Conservation (phyloP, 2,329 filamentous ascomycete species). For the Apiospora saccharicola region DNA sequence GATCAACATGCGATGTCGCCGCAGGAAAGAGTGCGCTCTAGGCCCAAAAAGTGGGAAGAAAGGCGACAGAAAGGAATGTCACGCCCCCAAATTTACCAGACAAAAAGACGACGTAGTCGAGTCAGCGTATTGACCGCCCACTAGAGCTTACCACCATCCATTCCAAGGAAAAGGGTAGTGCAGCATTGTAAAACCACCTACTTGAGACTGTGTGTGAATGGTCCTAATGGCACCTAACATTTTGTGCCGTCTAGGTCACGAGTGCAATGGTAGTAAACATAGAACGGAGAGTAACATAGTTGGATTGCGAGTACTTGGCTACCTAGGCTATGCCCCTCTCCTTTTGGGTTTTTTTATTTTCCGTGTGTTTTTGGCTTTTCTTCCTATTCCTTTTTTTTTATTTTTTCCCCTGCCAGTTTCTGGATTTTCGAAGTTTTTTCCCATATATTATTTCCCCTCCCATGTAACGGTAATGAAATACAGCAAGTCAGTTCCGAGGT, state of each 20-base stretch:
- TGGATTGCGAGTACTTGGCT: not conserved
- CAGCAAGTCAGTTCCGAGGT: not conserved
- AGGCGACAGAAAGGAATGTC: too few relatives aligned
- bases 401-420: not conserved
- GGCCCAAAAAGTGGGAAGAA: too few relatives aligned
- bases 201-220: not conserved
- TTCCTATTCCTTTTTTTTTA: not conserved
- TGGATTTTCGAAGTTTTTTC: too few relatives aligned
- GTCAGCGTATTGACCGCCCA: too few relatives aligned
- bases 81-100: too few relatives aligned
- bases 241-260: not conserved
- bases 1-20: too few relatives aligned
- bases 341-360: not conserved
- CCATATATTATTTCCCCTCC: not conserved
- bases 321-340: not conserved
- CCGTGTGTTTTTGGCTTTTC: not conserved
- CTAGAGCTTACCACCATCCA: too few relatives aligned
- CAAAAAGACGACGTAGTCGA: too few relatives aligned
- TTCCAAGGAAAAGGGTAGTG: not conserved
- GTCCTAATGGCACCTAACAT: not conserved
- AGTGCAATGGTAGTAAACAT: too few relatives aligned
- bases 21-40: too few relatives aligned
- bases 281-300: not conserved
- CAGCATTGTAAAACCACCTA: not conserved
- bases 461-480: not conserved